These are phyloP conservation scores for Colletotrichum filicis DNA, from an alignment of 2,329 filamentous ascomycete genomes.

Conservation along the genomic window DNA sequence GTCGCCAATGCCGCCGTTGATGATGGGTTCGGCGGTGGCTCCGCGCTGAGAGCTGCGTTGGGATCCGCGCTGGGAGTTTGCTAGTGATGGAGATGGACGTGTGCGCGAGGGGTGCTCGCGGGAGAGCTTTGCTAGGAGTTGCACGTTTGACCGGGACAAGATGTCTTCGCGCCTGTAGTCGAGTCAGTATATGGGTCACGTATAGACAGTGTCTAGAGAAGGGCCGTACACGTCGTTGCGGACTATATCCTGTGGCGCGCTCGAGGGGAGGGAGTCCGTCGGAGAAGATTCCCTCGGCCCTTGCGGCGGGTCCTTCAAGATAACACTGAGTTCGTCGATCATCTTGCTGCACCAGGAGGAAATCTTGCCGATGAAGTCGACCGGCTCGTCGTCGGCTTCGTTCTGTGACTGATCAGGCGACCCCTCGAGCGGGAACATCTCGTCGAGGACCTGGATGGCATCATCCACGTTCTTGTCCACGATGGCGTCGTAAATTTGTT, in stretches of 20 bases:
- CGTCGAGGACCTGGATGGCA: slow-evolving; percentile 9
- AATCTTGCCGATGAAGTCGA: not conserved
- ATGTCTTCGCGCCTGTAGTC: slow-evolving; percentile 14
- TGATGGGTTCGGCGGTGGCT: not conserved
- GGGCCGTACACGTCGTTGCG: slow-evolving; percentile 18
- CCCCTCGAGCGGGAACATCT: slow-evolving; percentile 7
- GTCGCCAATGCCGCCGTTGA: not conserved
- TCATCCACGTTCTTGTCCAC: slow-evolving; percentile 16
- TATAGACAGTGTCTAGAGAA: not conserved
- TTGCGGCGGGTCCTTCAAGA: not conserved
- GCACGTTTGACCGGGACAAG: slow-evolving; percentile 12
- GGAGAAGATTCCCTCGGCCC: slow-evolving; percentile 1
- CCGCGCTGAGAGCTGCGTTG: not conserved
- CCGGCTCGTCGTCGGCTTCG: not conserved
- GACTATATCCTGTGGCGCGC: not conserved
- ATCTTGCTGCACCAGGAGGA: slow-evolving; percentile 4
- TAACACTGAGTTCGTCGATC: slow-evolving; percentile 13
- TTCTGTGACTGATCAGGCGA: not conserved
- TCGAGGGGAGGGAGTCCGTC: slow-evolving; percentile 18
- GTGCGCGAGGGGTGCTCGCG: not conserved
- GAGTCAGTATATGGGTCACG: not conserved
- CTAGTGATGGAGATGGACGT: not conserved
- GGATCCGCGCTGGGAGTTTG: not conserved
- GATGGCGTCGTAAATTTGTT: slow-evolving; percentile 1
- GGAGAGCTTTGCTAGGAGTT: slow-evolving; percentile 14